Conservation (phyloP, 2,329 filamentous ascomycete genomes). For the Aspergillus sp. region DNA sequence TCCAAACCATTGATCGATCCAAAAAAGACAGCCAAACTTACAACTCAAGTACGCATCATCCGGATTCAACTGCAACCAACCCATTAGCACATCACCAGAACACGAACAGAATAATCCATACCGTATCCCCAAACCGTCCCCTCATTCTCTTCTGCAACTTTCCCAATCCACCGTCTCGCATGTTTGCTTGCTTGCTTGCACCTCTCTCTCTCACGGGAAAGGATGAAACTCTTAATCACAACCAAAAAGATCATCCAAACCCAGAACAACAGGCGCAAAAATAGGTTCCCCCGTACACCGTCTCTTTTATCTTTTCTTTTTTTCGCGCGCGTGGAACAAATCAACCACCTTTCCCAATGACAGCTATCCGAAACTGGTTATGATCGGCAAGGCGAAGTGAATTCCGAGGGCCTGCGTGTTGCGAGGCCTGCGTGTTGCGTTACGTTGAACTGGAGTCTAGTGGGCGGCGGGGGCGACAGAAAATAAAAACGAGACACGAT, state of each 20-base stretch:
- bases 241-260: not conserved
- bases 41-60: conserved; percentile 68
- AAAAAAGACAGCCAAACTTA: conserved; percentile 40
- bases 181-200: not conserved
- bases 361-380: too few relatives aligned
- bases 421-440: too few relatives aligned
- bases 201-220: not conserved
- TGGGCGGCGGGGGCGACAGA: too few relatives aligned
- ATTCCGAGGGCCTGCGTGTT: too few relatives aligned
- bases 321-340: too few relatives aligned
- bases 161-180: conserved; percentile 21
- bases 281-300: too few relatives aligned
- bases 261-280: not conserved
- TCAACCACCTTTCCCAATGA: too few relatives aligned
- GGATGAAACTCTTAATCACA: not conserved
- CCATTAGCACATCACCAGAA: conserved; percentile 9
- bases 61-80: conserved; percentile 44
- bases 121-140: conserved; percentile 32
- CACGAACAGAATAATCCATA: conserved; percentile 8
- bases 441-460: too few relatives aligned
- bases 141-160: conserved; percentile 34
- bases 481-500: too few relatives aligned
- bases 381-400: too few relatives aligned
- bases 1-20: conserved; percentile 1
- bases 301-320: too few relatives aligned